These are phyloP conservation scores for Oryza meridionalis DNA, from an alignment of 176 grass and related monocot genomes.

Conservation along the genomic window DNA sequence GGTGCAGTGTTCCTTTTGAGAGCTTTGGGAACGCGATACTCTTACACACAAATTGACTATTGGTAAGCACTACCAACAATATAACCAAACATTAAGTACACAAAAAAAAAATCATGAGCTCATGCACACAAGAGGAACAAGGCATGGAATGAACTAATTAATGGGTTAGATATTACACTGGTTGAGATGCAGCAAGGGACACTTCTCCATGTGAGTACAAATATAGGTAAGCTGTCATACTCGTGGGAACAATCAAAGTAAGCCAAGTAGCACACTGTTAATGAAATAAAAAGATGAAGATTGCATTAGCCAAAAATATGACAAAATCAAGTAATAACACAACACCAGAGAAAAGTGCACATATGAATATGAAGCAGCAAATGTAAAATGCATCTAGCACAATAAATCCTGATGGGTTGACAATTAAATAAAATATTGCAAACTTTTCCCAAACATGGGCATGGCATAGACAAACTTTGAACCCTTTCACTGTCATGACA, in stretches of 20 bases:
- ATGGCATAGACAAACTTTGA: not conserved
- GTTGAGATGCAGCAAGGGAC: slow-evolving; percentile 88
- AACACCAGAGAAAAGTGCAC: not conserved
- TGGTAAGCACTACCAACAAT: slow-evolving; percentile 28
- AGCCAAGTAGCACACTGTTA: slow-evolving; percentile 94
- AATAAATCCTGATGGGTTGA: not conserved
- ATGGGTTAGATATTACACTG: slow-evolving; percentile 78
- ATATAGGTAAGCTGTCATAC: slow-evolving; percentile 98
- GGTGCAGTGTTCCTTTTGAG: not conserved
- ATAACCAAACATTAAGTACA: slow-evolving; percentile 22
- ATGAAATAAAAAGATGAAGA: slow-evolving; percentile 29
- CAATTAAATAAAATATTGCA: not conserved
- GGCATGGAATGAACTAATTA: slow-evolving; percentile 24
- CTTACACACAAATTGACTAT: not conserved
- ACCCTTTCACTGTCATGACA: not conserved
- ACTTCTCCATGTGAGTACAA: slow-evolving; percentile 97
- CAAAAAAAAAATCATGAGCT: slow-evolving; percentile 13
- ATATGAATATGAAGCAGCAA: not conserved
- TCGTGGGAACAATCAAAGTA: slow-evolving; percentile 90
- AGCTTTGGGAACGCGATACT: slow-evolving; percentile 7
- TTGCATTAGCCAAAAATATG: slow-evolving; percentile 19
- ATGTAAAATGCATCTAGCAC: not conserved
- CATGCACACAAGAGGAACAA: slow-evolving; percentile 32
- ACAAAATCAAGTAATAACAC: not conserved
- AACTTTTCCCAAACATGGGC: not conserved